Percentiles rank a stretch among this genome's conserved stretches.
These are phyloP conservation scores for Rhodotorula diobovata DNA, from an alignment of 768 basidiomycete species.

Conservation along the genomic window DNA sequence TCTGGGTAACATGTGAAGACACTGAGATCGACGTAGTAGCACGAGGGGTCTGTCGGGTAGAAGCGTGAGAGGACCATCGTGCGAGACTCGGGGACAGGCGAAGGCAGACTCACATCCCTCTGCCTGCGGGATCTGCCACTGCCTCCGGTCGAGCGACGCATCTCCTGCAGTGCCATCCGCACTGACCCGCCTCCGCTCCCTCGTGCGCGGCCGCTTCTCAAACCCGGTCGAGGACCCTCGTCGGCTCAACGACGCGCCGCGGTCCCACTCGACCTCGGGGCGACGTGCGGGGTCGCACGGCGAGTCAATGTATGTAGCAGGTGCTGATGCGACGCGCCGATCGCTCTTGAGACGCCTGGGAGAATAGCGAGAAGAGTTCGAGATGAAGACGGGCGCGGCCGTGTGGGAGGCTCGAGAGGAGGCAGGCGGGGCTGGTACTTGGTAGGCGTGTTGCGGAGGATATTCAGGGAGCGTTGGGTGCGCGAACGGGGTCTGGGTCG, in stretches of 20 bases:
- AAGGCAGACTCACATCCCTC: constrained; percentile 16
- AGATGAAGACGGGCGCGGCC: neutral
- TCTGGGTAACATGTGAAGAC: constrained; percentile 74
- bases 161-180: neutral
- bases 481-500: neutral
- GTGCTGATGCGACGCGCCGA: neutral
- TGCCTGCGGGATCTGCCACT: constrained; percentile 19
- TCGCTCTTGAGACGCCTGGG: no score
- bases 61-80: neutral
- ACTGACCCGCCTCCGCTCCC: neutral
- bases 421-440: no score
- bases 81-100: neutral
- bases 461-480: neutral
- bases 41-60: constrained; percentile 44
- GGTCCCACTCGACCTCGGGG: no score
- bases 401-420: neutral
- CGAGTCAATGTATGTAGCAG: no score
- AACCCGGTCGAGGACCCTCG: neutral
- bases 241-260: neutral
- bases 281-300: no score
- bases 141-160: constrained; percentile 2
- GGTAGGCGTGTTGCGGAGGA: neutral
- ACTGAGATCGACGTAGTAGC: constrained; percentile 56
- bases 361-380: neutral
- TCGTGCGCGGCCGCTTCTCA: neutral